Evolutionary conservation across 352 stramenopile species (phyloP).

Genomic region (Pythium chondricola): DNA sequence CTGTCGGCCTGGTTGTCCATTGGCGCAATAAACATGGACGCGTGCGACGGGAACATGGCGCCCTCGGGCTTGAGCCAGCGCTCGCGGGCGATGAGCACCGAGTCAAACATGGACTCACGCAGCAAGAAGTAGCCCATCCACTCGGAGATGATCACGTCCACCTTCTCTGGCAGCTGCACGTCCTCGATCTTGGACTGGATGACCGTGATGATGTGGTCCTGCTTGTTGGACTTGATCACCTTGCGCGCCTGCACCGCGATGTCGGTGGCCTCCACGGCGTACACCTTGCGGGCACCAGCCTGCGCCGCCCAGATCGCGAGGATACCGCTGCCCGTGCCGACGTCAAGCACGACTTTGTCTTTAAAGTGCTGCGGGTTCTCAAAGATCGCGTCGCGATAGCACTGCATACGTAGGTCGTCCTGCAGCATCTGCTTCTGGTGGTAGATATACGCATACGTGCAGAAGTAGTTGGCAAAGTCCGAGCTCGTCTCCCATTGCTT

Average conservation of each 20-base stretch:
- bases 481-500: slow-evolving; percentile 78
- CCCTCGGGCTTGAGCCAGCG: slow-evolving; percentile 95
- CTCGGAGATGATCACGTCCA: slow-evolving; percentile 99
- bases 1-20: slow-evolving; percentile 93
- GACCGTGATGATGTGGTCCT: slow-evolving; percentile 96
- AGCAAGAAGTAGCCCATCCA: slow-evolving; percentile 99
- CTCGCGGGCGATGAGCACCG: slow-evolving; percentile 94
- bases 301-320: slow-evolving; percentile 98
- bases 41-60: slow-evolving; percentile 98
- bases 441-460: slow-evolving; percentile 88
- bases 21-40: slow-evolving; percentile 97
- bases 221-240: slow-evolving; percentile 95
- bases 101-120: slow-evolving; percentile 99
- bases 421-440: slow-evolving; percentile 99
- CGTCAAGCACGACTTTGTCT: slow-evolving; percentile 99
- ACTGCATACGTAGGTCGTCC: slow-evolving; percentile 98
- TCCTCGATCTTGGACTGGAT: slow-evolving; percentile 99
- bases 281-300: slow-evolving; percentile 97
- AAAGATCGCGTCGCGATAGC: slow-evolving; percentile 97
- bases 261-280: slow-evolving; percentile 96
- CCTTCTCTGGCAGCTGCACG: slow-evolving; percentile 94
- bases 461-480: slow-evolving; percentile 90
- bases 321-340: slow-evolving; percentile 98
- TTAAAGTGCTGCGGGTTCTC: slow-evolving; percentile 97
- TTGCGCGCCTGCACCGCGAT: slow-evolving; percentile 96